Percentiles rank a stretch among this genome's conserved stretches.
phyloP scores from a whole-genome alignment of 2,329 filamentous ascomycete species.

The Pestalotiopsis sp. region DNA sequence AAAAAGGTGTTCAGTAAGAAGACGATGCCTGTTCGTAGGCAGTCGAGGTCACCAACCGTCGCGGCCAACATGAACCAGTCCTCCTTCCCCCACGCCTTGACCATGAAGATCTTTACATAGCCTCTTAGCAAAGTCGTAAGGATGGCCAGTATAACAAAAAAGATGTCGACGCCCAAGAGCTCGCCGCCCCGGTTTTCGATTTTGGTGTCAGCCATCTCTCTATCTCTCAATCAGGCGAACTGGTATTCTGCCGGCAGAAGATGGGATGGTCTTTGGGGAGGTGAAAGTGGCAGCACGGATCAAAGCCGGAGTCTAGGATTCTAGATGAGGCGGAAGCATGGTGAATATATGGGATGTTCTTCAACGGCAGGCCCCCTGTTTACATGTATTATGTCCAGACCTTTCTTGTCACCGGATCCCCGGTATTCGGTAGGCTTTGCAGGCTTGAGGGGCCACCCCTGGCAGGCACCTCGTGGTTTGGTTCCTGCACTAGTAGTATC shows the following conservation, averaged over 20 bases:
- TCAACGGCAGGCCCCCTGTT: background rate
- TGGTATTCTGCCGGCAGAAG: background rate
- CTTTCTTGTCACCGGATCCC: background rate
- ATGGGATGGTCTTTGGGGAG: background rate
- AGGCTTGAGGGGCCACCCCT: background rate
- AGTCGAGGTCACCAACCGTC: conserved; percentile 1
- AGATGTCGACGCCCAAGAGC: conserved; percentile 13
- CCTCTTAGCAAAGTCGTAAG: conserved; percentile 11
- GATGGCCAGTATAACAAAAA: conserved; percentile 13
- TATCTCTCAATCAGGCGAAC: background rate
- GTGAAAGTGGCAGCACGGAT: background rate
- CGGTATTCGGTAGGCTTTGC: background rate
- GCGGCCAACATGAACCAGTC: conserved; percentile 14
- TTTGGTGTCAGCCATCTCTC: conserved; percentile 1
- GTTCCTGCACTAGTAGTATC: conserved; percentile 4
- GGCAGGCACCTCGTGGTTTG: background rate
- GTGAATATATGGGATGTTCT: conserved; percentile 1
- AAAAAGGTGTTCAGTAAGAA: background rate
- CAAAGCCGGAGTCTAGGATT: background rate
- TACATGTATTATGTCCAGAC: background rate
- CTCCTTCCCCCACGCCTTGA: conserved; percentile 13
- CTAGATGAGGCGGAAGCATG: background rate
- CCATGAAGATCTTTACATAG: conserved; percentile 14
- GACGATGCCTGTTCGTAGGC: background rate
- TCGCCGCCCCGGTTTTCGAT: conserved; percentile 13